These are phyloP conservation scores for Sisymbrium altissimum DNA, from an alignment of 345 rosid species.

Conservation along the genomic window DNA sequence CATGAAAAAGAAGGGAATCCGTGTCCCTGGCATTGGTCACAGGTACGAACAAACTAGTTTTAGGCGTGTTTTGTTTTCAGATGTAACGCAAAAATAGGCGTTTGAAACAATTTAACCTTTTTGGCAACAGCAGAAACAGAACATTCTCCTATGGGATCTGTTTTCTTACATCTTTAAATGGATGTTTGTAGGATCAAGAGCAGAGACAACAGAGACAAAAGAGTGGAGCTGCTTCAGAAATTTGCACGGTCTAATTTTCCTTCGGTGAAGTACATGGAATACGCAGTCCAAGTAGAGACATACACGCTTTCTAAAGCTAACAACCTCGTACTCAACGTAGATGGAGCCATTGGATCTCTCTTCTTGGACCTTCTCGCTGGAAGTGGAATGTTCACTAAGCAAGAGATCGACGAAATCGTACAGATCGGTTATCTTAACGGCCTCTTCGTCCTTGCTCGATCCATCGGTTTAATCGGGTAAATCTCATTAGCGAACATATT, in stretches of 20 bases:
- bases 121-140: background rate
- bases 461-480: constrained; percentile 92
- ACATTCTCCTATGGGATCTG: background rate
- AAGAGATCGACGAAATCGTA: constrained; percentile 86
- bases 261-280: constrained; percentile 91
- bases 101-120: background rate
- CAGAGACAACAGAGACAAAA: constrained; percentile 92
- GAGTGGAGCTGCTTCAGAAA: constrained; percentile 85
- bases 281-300: constrained; percentile 85
- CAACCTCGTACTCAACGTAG: constrained; percentile 80
- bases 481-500: background rate
- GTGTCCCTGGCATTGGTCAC: constrained; percentile 98
- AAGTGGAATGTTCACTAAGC: constrained; percentile 89
- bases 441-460: constrained; percentile 88
- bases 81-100: background rate
- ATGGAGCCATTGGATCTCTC: constrained; percentile 92
- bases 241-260: constrained; percentile 90
- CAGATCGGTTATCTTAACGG: constrained; percentile 88
- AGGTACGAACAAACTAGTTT: constrained; percentile 45
- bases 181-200: constrained; percentile 70
- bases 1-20: constrained; percentile 98
- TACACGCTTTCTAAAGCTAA: constrained; percentile 89
- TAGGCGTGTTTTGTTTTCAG: background rate
- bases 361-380: constrained; percentile 96
- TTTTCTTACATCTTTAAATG: background rate